Conservation (phyloP, 768 basidiomycete species). For the Lentinula edodes region DNA sequence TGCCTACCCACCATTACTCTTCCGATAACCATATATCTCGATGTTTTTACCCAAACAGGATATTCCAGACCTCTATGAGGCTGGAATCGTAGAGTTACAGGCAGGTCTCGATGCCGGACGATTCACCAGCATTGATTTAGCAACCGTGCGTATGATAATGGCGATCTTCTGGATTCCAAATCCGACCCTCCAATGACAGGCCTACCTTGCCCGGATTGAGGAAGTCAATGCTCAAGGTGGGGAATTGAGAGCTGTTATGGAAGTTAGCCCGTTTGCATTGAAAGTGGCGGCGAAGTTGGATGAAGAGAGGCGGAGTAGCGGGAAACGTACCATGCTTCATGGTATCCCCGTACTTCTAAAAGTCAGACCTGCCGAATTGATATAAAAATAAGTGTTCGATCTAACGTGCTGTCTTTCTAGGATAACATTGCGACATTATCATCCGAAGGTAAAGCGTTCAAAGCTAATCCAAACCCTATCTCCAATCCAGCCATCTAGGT, state of each 20-base stretch:
- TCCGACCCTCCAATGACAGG: slow-evolving; percentile 26
- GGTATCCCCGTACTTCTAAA: slow-evolving; percentile 52
- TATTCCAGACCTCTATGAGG: slow-evolving; percentile 35
- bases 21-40: not conserved
- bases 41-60: not conserved
- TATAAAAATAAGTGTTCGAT: not conserved
- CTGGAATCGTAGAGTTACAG: slow-evolving; percentile 32
- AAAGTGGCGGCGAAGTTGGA: slow-evolving; percentile 46
- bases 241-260: slow-evolving; percentile 51
- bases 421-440: slow-evolving; percentile 44
- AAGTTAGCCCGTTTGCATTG: slow-evolving; percentile 50
- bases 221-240: slow-evolving; percentile 64
- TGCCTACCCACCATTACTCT: not conserved
- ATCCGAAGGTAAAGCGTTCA: slow-evolving; percentile 28
- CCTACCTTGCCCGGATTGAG: slow-evolving; percentile 61
- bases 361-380: slow-evolving; percentile 15
- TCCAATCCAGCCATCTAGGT: slow-evolving; percentile 17
- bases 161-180: not conserved
- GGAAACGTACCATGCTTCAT: slow-evolving; percentile 44
- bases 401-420: slow-evolving; percentile 13
- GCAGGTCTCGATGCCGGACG: slow-evolving; percentile 25
- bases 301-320: slow-evolving; percentile 31
- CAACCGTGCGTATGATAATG: slow-evolving; percentile 22
- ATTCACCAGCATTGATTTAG: slow-evolving; percentile 36
- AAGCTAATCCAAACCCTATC: not conserved